Evolutionary conservation across 768 basidiomycete genomes (phyloP).

Genomic region (Lanmaoa pseudosensibilis): DNA sequence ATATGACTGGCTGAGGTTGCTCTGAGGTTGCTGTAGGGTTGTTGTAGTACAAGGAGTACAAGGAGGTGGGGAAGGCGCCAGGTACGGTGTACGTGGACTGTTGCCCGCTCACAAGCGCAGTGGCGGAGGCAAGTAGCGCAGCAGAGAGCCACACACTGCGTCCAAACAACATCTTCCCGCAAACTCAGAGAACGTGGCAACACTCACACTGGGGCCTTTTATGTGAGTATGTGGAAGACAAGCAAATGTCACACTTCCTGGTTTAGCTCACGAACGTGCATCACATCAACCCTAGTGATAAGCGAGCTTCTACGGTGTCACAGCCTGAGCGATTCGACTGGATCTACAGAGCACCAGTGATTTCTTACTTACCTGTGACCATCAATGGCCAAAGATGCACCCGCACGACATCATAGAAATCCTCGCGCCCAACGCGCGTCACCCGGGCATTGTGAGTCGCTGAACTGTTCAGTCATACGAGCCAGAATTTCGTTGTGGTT

Average conservation of each 20-base stretch:
- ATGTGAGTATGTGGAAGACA: not conserved
- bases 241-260: not conserved
- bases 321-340: not conserved
- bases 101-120: slow-evolving; percentile 11
- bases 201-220: slow-evolving; percentile 2
- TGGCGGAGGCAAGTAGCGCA: slow-evolving; percentile 4
- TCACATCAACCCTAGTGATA: not conserved
- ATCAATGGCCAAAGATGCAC: not conserved
- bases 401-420: no score
- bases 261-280: slow-evolving; percentile 24
- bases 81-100: slow-evolving; percentile 48
- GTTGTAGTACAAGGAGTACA: slow-evolving; percentile 69
- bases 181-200: not conserved
- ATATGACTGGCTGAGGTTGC: slow-evolving; percentile 76
- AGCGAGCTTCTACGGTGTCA: not conserved
- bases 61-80: slow-evolving; percentile 64
- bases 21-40: slow-evolving; percentile 67
- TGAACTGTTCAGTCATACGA: no score
- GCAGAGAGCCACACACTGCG: not conserved
- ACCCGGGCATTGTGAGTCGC: no score
- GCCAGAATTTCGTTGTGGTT: no score
- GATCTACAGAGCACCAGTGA: not conserved
- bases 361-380: not conserved
- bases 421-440: no score
- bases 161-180: slow-evolving; percentile 13